These are phyloP conservation scores for Verticillium tricorpus DNA, from an alignment of 2,329 filamentous ascomycete species.

Conservation along the genomic window DNA sequence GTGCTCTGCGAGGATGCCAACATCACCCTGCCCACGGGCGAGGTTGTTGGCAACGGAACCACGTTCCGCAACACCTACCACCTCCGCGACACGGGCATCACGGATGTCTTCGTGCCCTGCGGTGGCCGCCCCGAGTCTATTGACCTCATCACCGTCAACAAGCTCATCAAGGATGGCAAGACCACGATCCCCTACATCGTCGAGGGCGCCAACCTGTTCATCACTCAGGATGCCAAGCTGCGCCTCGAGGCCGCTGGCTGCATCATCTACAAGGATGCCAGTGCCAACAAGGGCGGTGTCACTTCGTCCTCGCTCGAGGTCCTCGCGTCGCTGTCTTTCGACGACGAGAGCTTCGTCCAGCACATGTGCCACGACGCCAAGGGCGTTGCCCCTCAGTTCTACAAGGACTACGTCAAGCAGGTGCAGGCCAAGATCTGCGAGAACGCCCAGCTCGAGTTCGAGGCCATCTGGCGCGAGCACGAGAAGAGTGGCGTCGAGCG, in stretches of 20 bases:
- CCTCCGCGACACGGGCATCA: conserved; percentile 69
- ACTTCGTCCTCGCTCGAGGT: conserved; percentile 97
- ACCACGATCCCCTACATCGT: conserved; percentile 88
- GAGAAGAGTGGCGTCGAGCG: conserved; percentile 73
- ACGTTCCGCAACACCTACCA: conserved; percentile 98
- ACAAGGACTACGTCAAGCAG: conserved; percentile 85
- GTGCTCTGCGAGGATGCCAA: conserved; percentile 90
- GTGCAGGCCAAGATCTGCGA: conserved; percentile 88
- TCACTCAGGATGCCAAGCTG: conserved; percentile 96
- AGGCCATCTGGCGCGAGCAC: conserved; percentile 96
- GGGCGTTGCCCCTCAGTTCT: conserved; percentile 82
- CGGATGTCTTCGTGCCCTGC: conserved; percentile 91
- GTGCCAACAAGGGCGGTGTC: conserved; percentile 97
- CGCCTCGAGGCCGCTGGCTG: conserved; percentile 93
- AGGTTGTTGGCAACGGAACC: conserved; percentile 85
- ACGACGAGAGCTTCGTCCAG: conserved; percentile 80
- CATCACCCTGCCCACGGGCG: conserved; percentile 80
- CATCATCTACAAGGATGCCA: conserved; percentile 95
- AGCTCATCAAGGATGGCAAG: conserved; percentile 88
- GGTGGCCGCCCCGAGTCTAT: conserved; percentile 96
- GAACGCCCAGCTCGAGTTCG: conserved; percentile 91
- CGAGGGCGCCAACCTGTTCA: conserved; percentile 96
- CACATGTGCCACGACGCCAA: conserved; percentile 83
- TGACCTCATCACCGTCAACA: conserved; percentile 80
- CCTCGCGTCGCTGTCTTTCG: conserved; percentile 88